These are phyloP conservation scores for Botrytis hyacinthi DNA, from an alignment of 2,329 filamentous ascomycete genomes.

Conservation along the genomic window DNA sequence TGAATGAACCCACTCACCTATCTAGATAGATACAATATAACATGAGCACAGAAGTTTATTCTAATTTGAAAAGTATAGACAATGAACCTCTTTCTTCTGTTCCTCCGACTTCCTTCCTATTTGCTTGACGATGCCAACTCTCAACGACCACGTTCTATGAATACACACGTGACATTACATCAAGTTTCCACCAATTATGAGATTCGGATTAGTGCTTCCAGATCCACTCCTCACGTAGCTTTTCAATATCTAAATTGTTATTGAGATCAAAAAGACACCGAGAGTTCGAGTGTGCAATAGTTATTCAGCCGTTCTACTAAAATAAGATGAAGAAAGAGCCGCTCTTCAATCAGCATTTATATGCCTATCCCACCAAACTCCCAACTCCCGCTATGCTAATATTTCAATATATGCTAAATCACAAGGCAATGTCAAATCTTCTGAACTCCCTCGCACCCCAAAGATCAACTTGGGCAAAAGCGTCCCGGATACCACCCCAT, in stretches of 20 bases:
- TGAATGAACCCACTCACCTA: neutral
- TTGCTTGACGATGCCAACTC: too few species aligned
- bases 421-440: constrained; percentile 8
- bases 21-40: neutral
- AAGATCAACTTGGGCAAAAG: constrained; percentile 3
- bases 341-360: neutral
- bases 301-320: neutral
- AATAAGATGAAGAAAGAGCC: neutral
- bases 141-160: neutral
- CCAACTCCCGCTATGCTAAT: constrained; percentile 1
- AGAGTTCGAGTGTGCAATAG: neutral
- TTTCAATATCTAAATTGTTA: neutral
- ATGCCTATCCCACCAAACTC: neutral
- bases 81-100: neutral
- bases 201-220: neutral
- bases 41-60: neutral
- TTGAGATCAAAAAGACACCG: neutral
- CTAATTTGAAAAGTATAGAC: neutral
- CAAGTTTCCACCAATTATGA: neutral
- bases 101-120: neutral
- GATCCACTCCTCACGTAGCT: neutral
- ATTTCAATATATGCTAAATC: neutral
- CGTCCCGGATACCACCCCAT: constrained; percentile 15
- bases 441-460: constrained; percentile 4
- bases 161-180: neutral